Base-by-base conservation (phyloP, 306 rosid species). In the Echinosophora koreensis region DNA sequence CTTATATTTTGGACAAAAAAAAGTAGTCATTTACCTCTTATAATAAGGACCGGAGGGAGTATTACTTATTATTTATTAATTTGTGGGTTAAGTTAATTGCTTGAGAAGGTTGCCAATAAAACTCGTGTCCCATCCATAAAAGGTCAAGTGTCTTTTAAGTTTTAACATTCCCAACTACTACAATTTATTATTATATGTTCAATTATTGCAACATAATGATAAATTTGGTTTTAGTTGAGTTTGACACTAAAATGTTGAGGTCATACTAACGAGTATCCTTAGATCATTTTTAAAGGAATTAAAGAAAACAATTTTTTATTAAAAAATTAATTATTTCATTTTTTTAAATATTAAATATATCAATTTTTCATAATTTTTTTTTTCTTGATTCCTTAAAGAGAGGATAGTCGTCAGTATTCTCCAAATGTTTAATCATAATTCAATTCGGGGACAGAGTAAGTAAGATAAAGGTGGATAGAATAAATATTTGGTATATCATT, bases 81-180 rank as follows among this genome's bases (percentile, higher is more conserved):
- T 62, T 65, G 49, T 62, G 55, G 74, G 60, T 49, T 44, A 38
- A 54, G 56, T 80, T 66, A 77, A 86, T 82, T 77, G 82, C 68
- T 77, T 13, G 47, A 66, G 35, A 77, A 72, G 80, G 63, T 71
- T 50, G 52, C 44, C 52, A 66, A 35, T 49, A 27, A 71, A 42
- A 61, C 27, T 35, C 41, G 71, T 44, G 66, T 11, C 35, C 4
- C 55, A 67, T 81, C 74, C 70, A 51, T 61, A 78, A 71, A 77
- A 80, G 66, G 79, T 78, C 73, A 14, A 61, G 56, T 32, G 56
- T 81, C 77, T 72, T n/a, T n/a, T n/a, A n/a, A n/a, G n/a, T n/a
- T n/a, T 74, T 68, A 68, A 69, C 71, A 54, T 11, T 47, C 61
- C 60, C 77, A 82, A 82, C 84, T 18, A 77, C 86, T 68, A 0